Evolutionary conservation across 768 basidiomycete genomes (phyloP).

Genomic region (Lactifluus subvellereus): DNA sequence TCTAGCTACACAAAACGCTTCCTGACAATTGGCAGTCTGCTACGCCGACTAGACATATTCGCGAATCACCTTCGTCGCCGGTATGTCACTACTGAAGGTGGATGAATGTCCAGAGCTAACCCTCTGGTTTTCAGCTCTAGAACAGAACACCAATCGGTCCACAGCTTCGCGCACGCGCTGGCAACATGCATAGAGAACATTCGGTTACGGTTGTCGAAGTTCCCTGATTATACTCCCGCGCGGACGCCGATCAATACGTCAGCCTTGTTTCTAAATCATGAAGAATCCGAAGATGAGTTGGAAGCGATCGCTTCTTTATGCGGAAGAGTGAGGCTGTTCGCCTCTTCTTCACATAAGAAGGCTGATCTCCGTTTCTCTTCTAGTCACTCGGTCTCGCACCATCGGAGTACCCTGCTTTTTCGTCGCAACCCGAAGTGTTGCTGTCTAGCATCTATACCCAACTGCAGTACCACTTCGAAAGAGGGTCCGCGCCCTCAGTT

Average conservation of each 20-base stretch:
- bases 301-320: slow-evolving; percentile 51
- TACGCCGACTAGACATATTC: slow-evolving; percentile 61
- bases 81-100: slow-evolving; percentile 33
- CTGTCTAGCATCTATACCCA: slow-evolving; percentile 58
- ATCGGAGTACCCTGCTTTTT: slow-evolving; percentile 20
- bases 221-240: slow-evolving; percentile 1
- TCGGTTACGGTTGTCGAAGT: slow-evolving; percentile 21
- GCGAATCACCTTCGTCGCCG: slow-evolving; percentile 42
- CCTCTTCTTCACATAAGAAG: neutral
- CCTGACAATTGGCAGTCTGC: slow-evolving; percentile 57
- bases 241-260: slow-evolving; percentile 18
- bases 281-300: slow-evolving; percentile 27
- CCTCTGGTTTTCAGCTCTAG: neutral
- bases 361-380: neutral
- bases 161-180: slow-evolving; percentile 31
- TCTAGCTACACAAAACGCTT: slow-evolving; percentile 56
- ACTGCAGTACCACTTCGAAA: slow-evolving; percentile 48
- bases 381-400: slow-evolving; percentile 22
- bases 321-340: slow-evolving; percentile 43
- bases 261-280: slow-evolving; percentile 27
- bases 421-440: slow-evolving; percentile 38
- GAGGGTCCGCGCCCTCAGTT: slow-evolving; percentile 43
- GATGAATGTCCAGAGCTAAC: neutral
- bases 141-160: slow-evolving; percentile 24
- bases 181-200: slow-evolving; percentile 27